phyloP scores from a whole-genome alignment of 2,329 filamentous ascomycete species.

The Nothopassalora personata region DNA sequence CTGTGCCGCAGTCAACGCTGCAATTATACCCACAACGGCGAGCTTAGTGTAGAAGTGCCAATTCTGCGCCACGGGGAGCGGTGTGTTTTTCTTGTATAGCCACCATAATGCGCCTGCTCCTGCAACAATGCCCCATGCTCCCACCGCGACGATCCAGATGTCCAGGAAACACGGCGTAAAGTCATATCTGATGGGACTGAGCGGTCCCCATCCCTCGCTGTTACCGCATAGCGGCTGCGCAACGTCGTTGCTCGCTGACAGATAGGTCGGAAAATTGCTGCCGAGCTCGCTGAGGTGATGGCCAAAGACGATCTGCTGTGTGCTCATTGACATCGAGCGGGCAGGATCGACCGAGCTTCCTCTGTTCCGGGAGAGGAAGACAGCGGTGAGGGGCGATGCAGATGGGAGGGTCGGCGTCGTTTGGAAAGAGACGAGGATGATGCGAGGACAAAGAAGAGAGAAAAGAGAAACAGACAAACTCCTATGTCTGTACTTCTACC shows the following conservation, averaged over 20 bases:
- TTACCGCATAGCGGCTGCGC: conserved; percentile 77
- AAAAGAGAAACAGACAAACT: conserved; percentile 4
- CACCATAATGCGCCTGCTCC: conserved; percentile 76
- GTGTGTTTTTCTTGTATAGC: conserved; percentile 64
- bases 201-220: conserved; percentile 87
- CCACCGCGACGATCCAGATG: conserved; percentile 71
- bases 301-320: conserved; percentile 15
- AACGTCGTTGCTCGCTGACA: conserved; percentile 20
- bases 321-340: conserved; percentile 19
- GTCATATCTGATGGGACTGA: conserved; percentile 83
- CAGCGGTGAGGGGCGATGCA: neutral
- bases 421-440: conserved; percentile 2
- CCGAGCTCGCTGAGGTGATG: conserved; percentile 3
- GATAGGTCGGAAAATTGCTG: conserved; percentile 26
- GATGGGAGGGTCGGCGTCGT: neutral
- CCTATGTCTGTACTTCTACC: neutral
- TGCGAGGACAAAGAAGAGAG: neutral
- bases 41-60: conserved; percentile 93
- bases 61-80: conserved; percentile 67
- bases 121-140: conserved; percentile 71
- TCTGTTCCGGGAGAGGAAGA: conserved; percentile 3
- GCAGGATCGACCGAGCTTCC: conserved; percentile 4
- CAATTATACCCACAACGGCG: conserved; percentile 61
- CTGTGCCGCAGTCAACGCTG: conserved; percentile 65
- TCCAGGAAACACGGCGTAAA: conserved; percentile 98